Evolutionary conservation across 1,139 yeast species (phyloP).

Genomic region (Geotrichum carabidarum): DNA sequence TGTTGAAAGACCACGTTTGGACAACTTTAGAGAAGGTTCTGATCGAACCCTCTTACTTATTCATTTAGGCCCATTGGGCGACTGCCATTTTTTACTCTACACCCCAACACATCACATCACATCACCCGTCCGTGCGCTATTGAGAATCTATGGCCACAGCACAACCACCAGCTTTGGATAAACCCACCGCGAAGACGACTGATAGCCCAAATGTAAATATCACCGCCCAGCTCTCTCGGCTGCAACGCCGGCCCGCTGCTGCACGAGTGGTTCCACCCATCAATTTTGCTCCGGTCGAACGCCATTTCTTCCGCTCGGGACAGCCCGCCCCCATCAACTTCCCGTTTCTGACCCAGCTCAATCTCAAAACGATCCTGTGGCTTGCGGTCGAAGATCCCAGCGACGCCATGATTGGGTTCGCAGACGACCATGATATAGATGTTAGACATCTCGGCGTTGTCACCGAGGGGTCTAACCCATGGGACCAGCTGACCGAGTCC

Average conservation of each 20-base stretch:
- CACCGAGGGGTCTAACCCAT: conserved; percentile 74
- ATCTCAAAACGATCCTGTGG: conserved; percentile 82
- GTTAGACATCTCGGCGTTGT: conserved; percentile 53
- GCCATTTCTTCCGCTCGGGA: conserved; percentile 79
- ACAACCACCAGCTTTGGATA: neutral
- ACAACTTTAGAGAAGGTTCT: too few species aligned
- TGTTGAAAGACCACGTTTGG: neutral
- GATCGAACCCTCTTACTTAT: too few species aligned
- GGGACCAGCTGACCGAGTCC: conserved; percentile 92
- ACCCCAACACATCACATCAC: too few species aligned
- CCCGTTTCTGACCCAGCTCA: conserved; percentile 69
- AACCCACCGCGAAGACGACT: neutral
- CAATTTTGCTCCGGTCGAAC: conserved; percentile 91
- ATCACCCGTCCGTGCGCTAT: too few species aligned
- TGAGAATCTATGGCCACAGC: too few species aligned
- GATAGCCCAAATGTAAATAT: neutral
- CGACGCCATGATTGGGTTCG: conserved; percentile 78
- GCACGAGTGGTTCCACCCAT: conserved; percentile 79
- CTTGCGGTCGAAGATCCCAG: conserved; percentile 92
- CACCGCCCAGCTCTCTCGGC: neutral
- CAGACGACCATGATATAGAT: conserved; percentile 63
- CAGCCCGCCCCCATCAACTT: conserved; percentile 96
- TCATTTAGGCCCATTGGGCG: too few species aligned
- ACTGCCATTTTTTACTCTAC: too few species aligned
- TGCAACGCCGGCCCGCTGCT: conserved; percentile 27